These are phyloP conservation scores for Trypanosoma avium DNA, from an alignment of 208 protist species.

Conservation along the genomic window DNA sequence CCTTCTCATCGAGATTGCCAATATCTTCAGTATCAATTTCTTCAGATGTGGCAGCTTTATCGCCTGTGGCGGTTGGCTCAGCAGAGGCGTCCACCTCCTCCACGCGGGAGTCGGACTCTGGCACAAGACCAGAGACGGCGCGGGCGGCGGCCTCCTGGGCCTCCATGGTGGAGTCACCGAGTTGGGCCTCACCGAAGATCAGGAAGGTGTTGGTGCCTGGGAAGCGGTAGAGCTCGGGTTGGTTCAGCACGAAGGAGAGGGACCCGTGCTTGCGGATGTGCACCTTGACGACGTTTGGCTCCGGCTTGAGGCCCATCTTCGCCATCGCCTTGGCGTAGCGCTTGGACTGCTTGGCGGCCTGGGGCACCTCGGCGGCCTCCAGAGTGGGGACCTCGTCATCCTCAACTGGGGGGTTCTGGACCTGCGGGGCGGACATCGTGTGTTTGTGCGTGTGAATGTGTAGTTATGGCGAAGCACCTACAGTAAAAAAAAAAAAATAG, in stretches of 20 bases:
- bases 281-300: conserved; percentile 91
- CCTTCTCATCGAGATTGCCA: conserved; percentile 74
- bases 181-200: conserved; percentile 97
- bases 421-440: conserved; percentile 56
- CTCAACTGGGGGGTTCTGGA: conserved; percentile 53
- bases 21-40: conserved; percentile 59
- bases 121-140: conserved; percentile 50
- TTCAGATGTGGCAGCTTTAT: conserved; percentile 16
- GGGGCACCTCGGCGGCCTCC: conserved; percentile 66
- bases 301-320: conserved; percentile 96
- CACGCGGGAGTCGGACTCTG: conserved; percentile 25
- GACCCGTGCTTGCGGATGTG: conserved; percentile 91
- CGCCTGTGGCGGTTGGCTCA: background rate
- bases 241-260: conserved; percentile 91
- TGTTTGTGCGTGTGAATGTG: background rate
- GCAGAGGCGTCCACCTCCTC: conserved; percentile 8
- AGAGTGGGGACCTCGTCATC: conserved; percentile 79
- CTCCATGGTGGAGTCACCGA: conserved; percentile 87
- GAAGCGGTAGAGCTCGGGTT: conserved; percentile 97
- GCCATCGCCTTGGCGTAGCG: conserved; percentile 96
- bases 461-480: conserved; percentile 11
- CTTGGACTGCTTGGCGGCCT: conserved; percentile 86
- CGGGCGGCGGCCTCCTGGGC: conserved; percentile 71
- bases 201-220: conserved; percentile 96
- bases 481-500: conserved; percentile 2